phyloP scores from a whole-genome alignment of 139 green algal genomes.

The Coelastrella sp. region DNA sequence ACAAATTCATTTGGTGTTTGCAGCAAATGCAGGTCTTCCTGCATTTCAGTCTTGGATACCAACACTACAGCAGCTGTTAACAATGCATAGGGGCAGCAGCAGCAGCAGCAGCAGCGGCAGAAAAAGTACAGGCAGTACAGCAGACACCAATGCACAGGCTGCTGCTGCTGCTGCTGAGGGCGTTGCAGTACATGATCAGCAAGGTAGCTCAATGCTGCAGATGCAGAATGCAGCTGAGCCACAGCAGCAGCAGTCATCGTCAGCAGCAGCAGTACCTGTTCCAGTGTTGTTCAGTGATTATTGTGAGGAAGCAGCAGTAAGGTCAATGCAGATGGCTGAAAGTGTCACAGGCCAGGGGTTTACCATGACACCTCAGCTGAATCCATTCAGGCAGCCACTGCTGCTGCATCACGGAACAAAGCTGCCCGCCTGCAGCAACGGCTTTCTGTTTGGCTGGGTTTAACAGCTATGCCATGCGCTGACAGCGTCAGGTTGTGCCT shows the following conservation, averaged over 20 bases:
- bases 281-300: conserved; percentile 40
- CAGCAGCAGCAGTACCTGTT: no score
- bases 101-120: not conserved
- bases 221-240: not conserved
- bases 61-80: conserved; percentile 26
- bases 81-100: not conserved
- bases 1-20: conserved; percentile 33
- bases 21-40: conserved; percentile 39
- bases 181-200: not conserved
- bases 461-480: not conserved
- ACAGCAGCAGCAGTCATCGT: not conserved
- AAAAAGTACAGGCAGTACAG: no score
- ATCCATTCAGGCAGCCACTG: conserved; percentile 40
- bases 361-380: not conserved
- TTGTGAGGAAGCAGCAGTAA: conserved; percentile 38
- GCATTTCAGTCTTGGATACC: conserved; percentile 31
- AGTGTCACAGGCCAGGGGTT: not conserved
- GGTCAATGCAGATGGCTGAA: conserved; percentile 34
- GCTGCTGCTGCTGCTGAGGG: not conserved
- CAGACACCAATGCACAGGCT: not conserved
- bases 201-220: not conserved
- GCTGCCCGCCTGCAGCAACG: conserved; percentile 42
- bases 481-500: no score
- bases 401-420: not conserved
- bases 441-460: conserved; percentile 43